Base-by-base conservation (phyloP, 1,284 basidiomycete species). In the Cryptococcus maquisensis region DNA sequence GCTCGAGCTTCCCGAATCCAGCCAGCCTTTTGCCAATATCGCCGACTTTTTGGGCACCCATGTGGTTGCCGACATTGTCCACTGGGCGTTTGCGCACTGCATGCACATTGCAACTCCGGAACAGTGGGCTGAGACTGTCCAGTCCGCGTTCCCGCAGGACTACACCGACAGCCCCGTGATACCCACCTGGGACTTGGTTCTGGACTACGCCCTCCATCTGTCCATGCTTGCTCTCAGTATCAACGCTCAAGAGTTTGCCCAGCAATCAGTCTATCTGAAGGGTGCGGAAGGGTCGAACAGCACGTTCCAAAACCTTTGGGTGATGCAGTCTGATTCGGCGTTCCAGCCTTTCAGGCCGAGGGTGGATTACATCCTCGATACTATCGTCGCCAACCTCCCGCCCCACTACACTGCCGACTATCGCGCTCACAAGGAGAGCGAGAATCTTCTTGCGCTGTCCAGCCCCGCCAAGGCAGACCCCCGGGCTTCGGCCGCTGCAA, bases 181-280 rank as follows among this genome's bases (percentile, higher is more conserved):
- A 51, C 74, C 67, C 12, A 65, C 70, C 15, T 63, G 70, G 58
- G 74, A 74, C 37, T 64, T 16, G 69, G 87, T 98, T 52, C 80
- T 97, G 15, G 95, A 98, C 71, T 87, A 94, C 60, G 83, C 84
- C 0, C 78, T 98, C 23, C 90, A 96, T 71, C 81, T 97, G 23
- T 76, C 86, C 51, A 90, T 93, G 86, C 79, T 94, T 21, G 89
- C 84, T 1, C 74, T 91, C 8, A 81, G 87, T 10, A 86, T 91
- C 62, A 81, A 85, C 4, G 79, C 83, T 0, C 72, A 76, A 10
- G 73, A 79, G 4, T 92, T 94, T 66, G 83, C 86, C 32, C 72
- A 78, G 18, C 79, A 82, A 15, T 81, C 81, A 0, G 66, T 79
- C 52, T 83, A 82, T 61, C 65, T 72, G 0, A 86, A 56, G 42